A percentile compares a stretch with the other conserved stretches of the same genome.
Evolutionary conservation across 345 rosid species (phyloP).

Genomic region (Salix suchowensis): DNA sequence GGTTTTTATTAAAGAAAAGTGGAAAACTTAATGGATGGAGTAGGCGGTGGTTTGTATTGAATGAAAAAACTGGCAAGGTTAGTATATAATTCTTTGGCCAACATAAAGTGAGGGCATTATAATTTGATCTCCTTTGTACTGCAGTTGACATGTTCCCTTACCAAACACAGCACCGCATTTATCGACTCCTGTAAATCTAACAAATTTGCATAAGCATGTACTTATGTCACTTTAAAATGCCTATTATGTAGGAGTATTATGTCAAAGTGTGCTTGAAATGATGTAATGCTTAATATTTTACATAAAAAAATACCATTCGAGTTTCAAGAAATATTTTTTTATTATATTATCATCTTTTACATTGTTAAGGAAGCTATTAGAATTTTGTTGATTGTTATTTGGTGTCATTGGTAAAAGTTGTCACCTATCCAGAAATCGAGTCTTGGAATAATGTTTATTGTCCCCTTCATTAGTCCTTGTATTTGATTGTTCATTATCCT

Average conservation of each 20-base stretch:
- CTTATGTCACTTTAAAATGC: not conserved
- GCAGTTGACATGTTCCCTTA: not conserved
- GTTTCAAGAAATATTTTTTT: not conserved
- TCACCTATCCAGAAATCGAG: not conserved
- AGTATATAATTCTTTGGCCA: not conserved
- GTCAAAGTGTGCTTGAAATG: not conserved
- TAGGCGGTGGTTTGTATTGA: slow-evolving; percentile 90
- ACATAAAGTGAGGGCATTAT: not conserved
- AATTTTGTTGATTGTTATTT: not conserved
- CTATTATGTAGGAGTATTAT: not conserved
- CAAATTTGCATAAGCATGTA: not conserved
- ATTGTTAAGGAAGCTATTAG: not conserved
- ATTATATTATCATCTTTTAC: not conserved
- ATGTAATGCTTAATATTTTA: not conserved
- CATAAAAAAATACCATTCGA: not conserved
- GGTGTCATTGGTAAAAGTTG: not conserved
- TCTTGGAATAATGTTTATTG: not conserved
- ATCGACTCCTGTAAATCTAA: not conserved
- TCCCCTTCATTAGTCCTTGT: not conserved
- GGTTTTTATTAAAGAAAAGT: slow-evolving; percentile 88
- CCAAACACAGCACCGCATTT: not conserved
- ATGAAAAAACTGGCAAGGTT: slow-evolving; percentile 97
- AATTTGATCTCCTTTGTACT: not conserved
- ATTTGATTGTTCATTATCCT: not conserved
- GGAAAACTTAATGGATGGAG: slow-evolving; percentile 92